phyloP scores from a whole-genome alignment of 2,329 filamentous ascomycete genomes.

The Grosmannia penicillata region DNA sequence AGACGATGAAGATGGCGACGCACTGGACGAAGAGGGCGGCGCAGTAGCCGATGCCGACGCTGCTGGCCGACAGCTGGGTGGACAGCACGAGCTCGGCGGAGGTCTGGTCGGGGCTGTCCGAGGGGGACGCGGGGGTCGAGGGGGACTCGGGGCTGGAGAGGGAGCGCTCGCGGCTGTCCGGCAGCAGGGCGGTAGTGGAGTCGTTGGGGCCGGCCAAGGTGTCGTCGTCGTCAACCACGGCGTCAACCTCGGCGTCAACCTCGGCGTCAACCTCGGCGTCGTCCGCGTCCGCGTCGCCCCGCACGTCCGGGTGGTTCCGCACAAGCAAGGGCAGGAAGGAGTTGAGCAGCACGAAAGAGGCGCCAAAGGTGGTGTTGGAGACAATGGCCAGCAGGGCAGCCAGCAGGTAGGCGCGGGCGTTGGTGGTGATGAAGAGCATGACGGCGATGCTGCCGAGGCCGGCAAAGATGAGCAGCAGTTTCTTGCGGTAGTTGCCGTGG shows the following conservation, averaged over 20 bases:
- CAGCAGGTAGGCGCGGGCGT: conserved; percentile 61
- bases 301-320: conserved; percentile 55
- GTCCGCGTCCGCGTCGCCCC: conserved; percentile 3
- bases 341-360: conserved; percentile 89
- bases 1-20: conserved; percentile 61
- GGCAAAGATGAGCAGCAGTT: conserved; percentile 71
- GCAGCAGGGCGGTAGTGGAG: conserved; percentile 33
- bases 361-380: conserved; percentile 86
- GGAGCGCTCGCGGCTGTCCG: conserved; percentile 7
- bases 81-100: conserved; percentile 62
- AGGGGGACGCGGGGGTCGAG: background rate
- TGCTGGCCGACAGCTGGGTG: conserved; percentile 79
- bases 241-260: background rate
- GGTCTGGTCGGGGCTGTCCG: conserved; percentile 22
- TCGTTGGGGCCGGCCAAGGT: background rate
- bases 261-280: background rate
- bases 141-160: background rate
- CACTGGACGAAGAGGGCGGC: conserved; percentile 77
- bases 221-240: conserved; percentile 13
- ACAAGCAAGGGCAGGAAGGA: conserved; percentile 88
- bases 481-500: conserved; percentile 84
- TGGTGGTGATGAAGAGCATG: conserved; percentile 76
- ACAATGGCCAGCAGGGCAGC: conserved; percentile 76
- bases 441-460: conserved; percentile 67
- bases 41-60: conserved; percentile 86